Evolutionary conservation across 768 basidiomycete species (phyloP).

Genomic region (Podaxis sp.): DNA sequence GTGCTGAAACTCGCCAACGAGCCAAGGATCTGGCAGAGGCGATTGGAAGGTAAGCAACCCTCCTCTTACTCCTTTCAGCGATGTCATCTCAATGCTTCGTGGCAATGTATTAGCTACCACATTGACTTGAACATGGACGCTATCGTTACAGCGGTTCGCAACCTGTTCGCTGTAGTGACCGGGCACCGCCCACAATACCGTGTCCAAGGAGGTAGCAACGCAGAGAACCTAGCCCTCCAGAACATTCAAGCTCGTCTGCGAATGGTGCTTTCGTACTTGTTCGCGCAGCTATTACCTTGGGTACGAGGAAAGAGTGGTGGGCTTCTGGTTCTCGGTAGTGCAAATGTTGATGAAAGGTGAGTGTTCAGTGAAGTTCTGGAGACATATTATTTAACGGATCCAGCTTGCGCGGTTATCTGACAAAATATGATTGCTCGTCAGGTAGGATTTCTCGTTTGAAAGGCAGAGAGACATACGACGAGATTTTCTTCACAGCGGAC

Average conservation of each 20-base stretch:
- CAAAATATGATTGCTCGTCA: conserved; percentile 97
- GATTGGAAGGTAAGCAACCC: conserved; percentile 73
- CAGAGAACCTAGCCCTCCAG: conserved; percentile 95
- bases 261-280: conserved; percentile 94
- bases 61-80: not conserved
- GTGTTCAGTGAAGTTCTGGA: conserved; percentile 8
- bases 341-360: conserved; percentile 97
- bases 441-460: conserved; percentile 39
- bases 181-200: conserved; percentile 63
- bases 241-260: conserved; percentile 96
- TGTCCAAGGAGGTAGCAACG: conserved; percentile 79
- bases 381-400: not conserved
- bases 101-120: conserved; percentile 68
- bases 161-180: conserved; percentile 84
- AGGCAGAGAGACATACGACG: not conserved
- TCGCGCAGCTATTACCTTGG: conserved; percentile 94
- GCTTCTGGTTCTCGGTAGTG: conserved; percentile 92
- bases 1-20: conserved; percentile 76
- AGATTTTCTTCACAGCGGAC: conserved; percentile 58
- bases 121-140: conserved; percentile 95
- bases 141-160: conserved; percentile 79
- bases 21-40: conserved; percentile 86
- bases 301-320: conserved; percentile 82
- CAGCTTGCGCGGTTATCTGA: conserved; percentile 93
- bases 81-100: not conserved